Evolutionary conservation across 345 rosid species (phyloP), one percentile per base, ranked within the genome.

Genomic region (Sisymbrium altissimum): DNA sequence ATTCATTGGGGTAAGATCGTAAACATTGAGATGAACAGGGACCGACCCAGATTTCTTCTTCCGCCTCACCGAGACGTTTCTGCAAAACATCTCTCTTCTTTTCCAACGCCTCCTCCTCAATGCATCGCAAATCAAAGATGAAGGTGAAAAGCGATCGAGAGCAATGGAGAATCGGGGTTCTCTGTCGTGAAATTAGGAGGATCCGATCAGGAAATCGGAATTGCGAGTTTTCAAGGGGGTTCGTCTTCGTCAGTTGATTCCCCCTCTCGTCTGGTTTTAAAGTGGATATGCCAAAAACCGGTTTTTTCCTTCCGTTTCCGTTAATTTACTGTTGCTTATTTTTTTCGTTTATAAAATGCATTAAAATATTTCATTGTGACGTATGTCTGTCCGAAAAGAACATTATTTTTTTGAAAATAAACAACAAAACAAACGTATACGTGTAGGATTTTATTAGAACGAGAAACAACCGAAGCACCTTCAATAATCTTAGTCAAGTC

Each of bases 1-100:
- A 77, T 94, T 94, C 78, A 82, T n/a, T 15, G 89, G 91, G 60
- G 90, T 88, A 46, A 91, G 97, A 83, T 94, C 98, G 76, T 94
- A 94, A 18, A 91, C 86, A 68, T 94, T 89, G 62, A 94, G 80
- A 38, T 78, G 7, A 79, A 94, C 94, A 49, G 72, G 81, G 21
- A 36, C 75, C 12, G 53, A 54, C 1, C 71, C 80, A 55, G 75
- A 10, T 27, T 70, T 63, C 44, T 83, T 78, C 63, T 81, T 76
- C 45, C 27, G 43, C 40, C 61, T 70, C 45, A 46, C 53, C 38
- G 38, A 62, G 14, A 69, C 75, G 66, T 55, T 70, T 63, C 66
- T 54, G 53, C 80, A 70, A 18, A 76, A 70, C 80, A 76, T 76
- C 69, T 45, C 38, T 56, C 17, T 3, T 23, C 25, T 56, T 27